Conservation (phyloP, 2,329 filamentous ascomycete genomes). For the Thielaviopsis populi region DNA sequence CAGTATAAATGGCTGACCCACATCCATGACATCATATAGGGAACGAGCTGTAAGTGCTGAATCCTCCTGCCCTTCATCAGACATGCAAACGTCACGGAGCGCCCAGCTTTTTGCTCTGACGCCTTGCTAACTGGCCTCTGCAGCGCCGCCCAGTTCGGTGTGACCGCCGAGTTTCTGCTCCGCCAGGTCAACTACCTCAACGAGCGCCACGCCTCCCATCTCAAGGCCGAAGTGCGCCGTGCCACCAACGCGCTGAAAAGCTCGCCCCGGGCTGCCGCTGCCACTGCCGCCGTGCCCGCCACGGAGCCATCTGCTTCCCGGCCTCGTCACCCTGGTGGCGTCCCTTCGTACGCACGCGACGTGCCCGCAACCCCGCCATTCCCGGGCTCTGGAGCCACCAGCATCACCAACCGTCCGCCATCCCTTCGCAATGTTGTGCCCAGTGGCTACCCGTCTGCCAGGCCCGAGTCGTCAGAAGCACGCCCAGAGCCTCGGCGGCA, state of each 20-base stretch:
- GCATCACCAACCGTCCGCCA: not conserved
- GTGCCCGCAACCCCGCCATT: constrained; percentile 4
- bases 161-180: constrained; percentile 74
- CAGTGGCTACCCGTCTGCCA: not conserved
- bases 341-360: constrained; percentile 20
- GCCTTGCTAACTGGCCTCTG: constrained; percentile 1
- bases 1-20: constrained; percentile 18
- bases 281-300: constrained; percentile 41
- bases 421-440: not conserved
- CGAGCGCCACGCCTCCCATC: constrained; percentile 76
- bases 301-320: constrained; percentile 18
- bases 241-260: constrained; percentile 44
- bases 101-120: no score
- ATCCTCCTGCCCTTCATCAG: not conserved
- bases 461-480: not conserved
- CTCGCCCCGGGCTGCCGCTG: constrained; percentile 39
- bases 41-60: constrained; percentile 53
- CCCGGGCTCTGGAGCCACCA: not conserved
- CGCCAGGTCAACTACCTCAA: constrained; percentile 91
- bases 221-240: constrained; percentile 78
- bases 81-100: not conserved
- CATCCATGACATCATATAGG: constrained; percentile 32
- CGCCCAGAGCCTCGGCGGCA: not conserved
- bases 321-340: constrained; percentile 26
- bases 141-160: constrained; percentile 63